Conservation (phyloP, 1,284 basidiomycete genomes). For the Rhodotorula sp. region DNA sequence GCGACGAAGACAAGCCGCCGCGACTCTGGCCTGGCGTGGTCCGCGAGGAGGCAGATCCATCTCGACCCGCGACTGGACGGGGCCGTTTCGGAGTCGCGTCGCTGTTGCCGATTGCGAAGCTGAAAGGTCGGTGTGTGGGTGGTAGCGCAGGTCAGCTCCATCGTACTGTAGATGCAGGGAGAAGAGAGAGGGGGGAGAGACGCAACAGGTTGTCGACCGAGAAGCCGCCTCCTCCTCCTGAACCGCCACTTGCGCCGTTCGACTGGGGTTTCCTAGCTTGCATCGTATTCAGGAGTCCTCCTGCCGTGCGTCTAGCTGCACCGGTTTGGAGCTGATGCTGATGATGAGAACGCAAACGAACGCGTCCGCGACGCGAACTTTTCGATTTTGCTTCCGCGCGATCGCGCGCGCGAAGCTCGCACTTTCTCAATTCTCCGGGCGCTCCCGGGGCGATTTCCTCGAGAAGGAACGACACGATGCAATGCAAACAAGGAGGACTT, state of each 20-base stretch:
- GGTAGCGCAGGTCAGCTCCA: no score
- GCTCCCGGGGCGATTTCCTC: neutral
- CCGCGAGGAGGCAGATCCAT: neutral
- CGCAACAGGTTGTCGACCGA: constrained; percentile 29
- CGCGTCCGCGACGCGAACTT: neutral
- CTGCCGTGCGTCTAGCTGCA: no score
- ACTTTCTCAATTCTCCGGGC: neutral
- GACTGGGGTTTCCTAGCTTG: neutral
- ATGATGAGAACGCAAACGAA: neutral
- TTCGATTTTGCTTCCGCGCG: no score
- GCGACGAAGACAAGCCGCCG: constrained; percentile 19
- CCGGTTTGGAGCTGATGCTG: neutral
- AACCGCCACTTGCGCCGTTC: neutral
- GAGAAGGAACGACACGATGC: no score
- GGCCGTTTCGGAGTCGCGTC: constrained; percentile 26
- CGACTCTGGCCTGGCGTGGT: neutral
- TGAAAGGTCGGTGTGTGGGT: neutral
- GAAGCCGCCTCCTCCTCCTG: constrained; percentile 9
- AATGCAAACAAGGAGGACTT: no score
- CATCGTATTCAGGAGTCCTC: neutral
- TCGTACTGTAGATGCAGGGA: neutral
- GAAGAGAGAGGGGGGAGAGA: neutral
- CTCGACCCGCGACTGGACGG: constrained; percentile 2
- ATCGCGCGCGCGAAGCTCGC: no score
- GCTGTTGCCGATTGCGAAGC: constrained; percentile 17